Evolutionary conservation across 2,329 filamentous ascomycete species (phyloP), one percentile per base, ranked within the genome.

Genomic region (Sarocladium brachiariae): DNA sequence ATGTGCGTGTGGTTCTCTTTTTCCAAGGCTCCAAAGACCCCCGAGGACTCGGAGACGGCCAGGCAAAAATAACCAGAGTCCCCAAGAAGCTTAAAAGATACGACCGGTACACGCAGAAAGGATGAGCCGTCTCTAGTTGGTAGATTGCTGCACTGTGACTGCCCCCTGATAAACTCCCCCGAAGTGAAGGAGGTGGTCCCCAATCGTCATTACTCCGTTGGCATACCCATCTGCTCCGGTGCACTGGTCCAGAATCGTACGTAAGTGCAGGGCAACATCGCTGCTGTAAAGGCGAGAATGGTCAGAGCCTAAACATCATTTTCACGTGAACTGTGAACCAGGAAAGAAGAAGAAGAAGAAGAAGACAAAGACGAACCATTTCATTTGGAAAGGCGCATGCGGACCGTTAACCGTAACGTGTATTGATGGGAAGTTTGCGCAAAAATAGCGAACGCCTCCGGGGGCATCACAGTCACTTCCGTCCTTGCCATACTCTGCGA

Each of bases 1-100:
- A 35, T 73, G 2, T 63, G 73, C 25, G 63, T 70, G 2, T 70
- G 68, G 58, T 69, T 71, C 33, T 57, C 77, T 3, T 71, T 77
- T 31, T 73, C 73, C 43, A 47, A 47, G 25, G 55, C 56, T 4
- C 57, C 58, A 2, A 53, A 54, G 11, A 43, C 53, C 9, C 43
- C 58, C 2, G 58, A 59, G 18, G 57, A 60, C 9, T 56, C 58
- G 10, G 56, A 60, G n/a, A n/a, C n/a, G n/a, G n/a, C n/a, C n/a
- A n/a, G n/a, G n/a, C n/a, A n/a, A n/a, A n/a, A n/a, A n/a, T n/a
- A n/a, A n/a, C n/a, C n/a, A n/a, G n/a, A n/a, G n/a, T n/a, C n/a
- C n/a, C n/a, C n/a, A n/a, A n/a, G n/a, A n/a, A n/a, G n/a, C n/a
- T n/a, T n/a, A n/a, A n/a, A n/a, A n/a, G n/a, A n/a, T n/a, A n/a